These are phyloP conservation scores for Tricholoma hemisulphureum DNA, from an alignment of 768 basidiomycete genomes.

Conservation along the genomic window DNA sequence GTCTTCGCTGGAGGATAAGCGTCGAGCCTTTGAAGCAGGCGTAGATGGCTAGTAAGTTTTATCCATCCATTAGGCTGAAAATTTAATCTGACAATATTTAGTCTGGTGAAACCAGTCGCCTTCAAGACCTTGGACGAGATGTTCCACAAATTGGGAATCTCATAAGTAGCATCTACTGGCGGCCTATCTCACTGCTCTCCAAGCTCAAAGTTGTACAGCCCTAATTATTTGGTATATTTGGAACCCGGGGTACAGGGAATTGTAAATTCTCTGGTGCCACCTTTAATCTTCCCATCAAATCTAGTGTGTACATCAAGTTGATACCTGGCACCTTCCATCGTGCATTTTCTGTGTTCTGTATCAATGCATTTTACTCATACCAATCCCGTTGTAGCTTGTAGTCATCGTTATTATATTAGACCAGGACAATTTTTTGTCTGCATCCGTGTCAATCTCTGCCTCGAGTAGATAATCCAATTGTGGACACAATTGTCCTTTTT, in stretches of 20 bases:
- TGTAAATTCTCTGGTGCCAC: not conserved
- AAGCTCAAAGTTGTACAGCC: not conserved
- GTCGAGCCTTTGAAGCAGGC: slow-evolving; percentile 86
- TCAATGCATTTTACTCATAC: not conserved
- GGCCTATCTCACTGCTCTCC: not conserved
- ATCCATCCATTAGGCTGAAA: not conserved
- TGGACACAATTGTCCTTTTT: not conserved
- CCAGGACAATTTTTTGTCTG: not conserved
- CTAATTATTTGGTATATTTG: not conserved
- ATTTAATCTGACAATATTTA: slow-evolving; percentile 26
- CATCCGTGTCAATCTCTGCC: no score
- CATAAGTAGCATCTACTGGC: slow-evolving; percentile 23
- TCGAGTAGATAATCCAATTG: no score
- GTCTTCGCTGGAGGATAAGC: slow-evolving; percentile 91
- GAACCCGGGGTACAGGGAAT: not conserved
- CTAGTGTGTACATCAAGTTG: not conserved
- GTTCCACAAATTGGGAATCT: slow-evolving; percentile 68
- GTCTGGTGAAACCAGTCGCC: slow-evolving; percentile 94
- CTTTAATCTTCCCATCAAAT: not conserved
- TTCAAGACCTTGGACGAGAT: slow-evolving; percentile 86
- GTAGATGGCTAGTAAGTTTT: slow-evolving; percentile 91
- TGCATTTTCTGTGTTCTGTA: not conserved
- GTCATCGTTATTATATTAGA: not conserved
- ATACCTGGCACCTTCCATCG: not conserved
- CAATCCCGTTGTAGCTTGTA: not conserved